Evolutionary conservation across 108 stramenopile genomes (phyloP).

Genomic region (Pseudonitzschia multiseries): DNA sequence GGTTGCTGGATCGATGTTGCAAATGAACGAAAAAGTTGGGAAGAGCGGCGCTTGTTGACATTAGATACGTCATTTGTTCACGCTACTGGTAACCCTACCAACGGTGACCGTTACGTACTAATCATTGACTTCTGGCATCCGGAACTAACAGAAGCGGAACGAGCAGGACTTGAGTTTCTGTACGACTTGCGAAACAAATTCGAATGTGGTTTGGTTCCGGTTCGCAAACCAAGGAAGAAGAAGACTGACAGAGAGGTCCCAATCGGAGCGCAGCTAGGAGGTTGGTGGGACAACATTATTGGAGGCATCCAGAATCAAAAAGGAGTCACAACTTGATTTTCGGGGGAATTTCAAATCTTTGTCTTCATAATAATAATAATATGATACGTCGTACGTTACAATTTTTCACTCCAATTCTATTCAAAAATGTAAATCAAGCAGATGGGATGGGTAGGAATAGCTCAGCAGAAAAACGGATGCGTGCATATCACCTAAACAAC

Average conservation of each 20-base stretch:
- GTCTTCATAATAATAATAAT: neutral
- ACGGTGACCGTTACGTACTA: slow-evolving; percentile 85
- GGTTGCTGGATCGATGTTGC: slow-evolving; percentile 86
- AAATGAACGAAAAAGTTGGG: slow-evolving; percentile 64
- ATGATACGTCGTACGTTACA: neutral
- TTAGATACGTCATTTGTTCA: slow-evolving; percentile 92
- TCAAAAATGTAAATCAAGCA: too few relatives aligned
- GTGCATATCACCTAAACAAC: too few relatives aligned
- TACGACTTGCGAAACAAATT: slow-evolving; percentile 88
- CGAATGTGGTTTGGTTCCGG: slow-evolving; percentile 80
- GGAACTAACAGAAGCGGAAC: slow-evolving; percentile 77
- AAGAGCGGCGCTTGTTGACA: slow-evolving; percentile 73
- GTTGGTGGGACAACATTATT: slow-evolving; percentile 56
- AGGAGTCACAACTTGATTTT: neutral
- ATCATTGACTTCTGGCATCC: slow-evolving; percentile 98
- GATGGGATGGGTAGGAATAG: too few relatives aligned
- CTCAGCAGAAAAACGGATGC: too few relatives aligned
- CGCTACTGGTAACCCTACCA: slow-evolving; percentile 81
- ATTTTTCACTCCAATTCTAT: too few relatives aligned
- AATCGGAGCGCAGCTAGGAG: slow-evolving; percentile 51
- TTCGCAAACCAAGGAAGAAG: slow-evolving; percentile 56
- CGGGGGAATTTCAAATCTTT: neutral
- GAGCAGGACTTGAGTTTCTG: slow-evolving; percentile 70
- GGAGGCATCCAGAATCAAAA: slow-evolving; percentile 33
- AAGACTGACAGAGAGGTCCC: slow-evolving; percentile 27